Evolutionary conservation across 805 yeast genomes (phyloP).

Genomic region (Komagataella kurtzmanii): DNA sequence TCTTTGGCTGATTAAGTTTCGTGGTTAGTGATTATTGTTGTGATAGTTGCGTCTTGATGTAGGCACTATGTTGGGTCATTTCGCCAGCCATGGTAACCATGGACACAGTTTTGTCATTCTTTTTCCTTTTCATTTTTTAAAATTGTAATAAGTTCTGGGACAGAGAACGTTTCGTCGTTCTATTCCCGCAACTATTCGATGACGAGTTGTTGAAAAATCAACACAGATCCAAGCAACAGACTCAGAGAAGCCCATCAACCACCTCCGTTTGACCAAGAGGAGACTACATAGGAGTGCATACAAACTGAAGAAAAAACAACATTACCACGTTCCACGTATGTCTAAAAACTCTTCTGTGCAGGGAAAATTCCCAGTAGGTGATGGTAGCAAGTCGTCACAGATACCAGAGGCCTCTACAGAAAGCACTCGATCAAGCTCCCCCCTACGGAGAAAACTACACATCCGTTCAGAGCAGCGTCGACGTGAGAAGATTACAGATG

Average conservation of each 20-base stretch:
- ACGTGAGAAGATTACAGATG: constrained; percentile 31
- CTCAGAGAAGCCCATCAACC: background rate
- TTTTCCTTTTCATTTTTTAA: background rate
- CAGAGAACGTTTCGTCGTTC: background rate
- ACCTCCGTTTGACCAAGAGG: background rate
- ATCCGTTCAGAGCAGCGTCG: constrained; percentile 32
- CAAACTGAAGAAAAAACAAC: background rate
- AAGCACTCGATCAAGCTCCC: background rate
- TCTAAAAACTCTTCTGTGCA: background rate
- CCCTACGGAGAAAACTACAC: constrained; percentile 21
- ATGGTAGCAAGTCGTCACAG: background rate
- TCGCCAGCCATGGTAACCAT: background rate
- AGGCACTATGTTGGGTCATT: background rate
- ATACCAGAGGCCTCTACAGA: background rate
- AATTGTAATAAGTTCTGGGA: background rate
- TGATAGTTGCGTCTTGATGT: background rate
- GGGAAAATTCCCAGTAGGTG: background rate
- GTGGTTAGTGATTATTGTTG: background rate
- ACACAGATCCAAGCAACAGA: background rate
- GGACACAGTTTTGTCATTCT: background rate
- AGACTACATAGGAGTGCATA: background rate
- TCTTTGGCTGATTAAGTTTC: background rate
- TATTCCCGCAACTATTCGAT: background rate
- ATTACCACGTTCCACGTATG: background rate
- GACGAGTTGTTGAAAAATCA: background rate